Evolutionary conservation across 2,329 filamentous ascomycete genomes (phyloP).

Genomic region (Fusarium sp.): DNA sequence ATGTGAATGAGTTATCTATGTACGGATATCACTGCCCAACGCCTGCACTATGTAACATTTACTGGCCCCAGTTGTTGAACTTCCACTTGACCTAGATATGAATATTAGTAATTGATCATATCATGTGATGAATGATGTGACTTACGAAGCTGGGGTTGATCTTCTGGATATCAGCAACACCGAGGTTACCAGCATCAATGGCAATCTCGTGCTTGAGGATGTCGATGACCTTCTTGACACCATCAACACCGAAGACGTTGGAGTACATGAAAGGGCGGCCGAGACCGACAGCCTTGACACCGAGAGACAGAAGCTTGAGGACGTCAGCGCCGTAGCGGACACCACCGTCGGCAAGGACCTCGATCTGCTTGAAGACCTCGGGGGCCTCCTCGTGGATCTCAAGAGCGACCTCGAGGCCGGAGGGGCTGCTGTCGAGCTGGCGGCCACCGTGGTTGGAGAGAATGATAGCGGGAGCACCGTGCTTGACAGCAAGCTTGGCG

Average conservation of each 20-base stretch:
- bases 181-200: constrained; percentile 60
- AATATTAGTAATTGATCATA: constrained; percentile 6
- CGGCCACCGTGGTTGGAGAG: constrained; percentile 61
- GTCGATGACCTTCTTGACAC: constrained; percentile 59
- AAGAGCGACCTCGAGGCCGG: constrained; percentile 55
- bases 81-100: constrained; percentile 43
- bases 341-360: constrained; percentile 59
- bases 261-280: constrained; percentile 66
- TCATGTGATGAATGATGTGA: background rate
- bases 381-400: constrained; percentile 56
- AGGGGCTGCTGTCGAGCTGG: constrained; percentile 57
- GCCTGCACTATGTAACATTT: constrained; percentile 15
- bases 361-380: constrained; percentile 56
- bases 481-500: constrained; percentile 53
- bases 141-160: constrained; percentile 50
- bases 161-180: constrained; percentile 55
- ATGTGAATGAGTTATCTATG: constrained; percentile 37
- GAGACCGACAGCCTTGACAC: constrained; percentile 60
- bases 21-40: constrained; percentile 28
- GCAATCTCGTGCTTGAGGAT: constrained; percentile 65
- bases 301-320: constrained; percentile 60
- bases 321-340: constrained; percentile 59
- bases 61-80: constrained; percentile 46
- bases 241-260: constrained; percentile 64
- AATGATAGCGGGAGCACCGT: constrained; percentile 53